phyloP scores from a whole-genome alignment of 345 rosid species.

The Brassica incana region DNA sequence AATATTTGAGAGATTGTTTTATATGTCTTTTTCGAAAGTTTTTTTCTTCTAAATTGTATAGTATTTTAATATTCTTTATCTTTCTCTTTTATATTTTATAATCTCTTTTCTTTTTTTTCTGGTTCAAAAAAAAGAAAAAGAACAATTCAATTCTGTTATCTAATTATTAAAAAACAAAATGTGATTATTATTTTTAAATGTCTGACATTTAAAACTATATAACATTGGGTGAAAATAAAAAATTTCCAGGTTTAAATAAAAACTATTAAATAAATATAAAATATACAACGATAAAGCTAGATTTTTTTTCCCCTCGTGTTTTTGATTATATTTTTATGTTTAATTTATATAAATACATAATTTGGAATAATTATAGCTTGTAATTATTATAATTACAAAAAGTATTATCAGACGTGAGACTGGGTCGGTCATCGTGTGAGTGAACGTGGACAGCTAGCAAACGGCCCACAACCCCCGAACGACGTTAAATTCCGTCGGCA shows the following conservation, averaged over 20 bases:
- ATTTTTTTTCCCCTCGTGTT: not conserved
- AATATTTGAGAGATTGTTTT: no score
- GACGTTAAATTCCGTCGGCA: constrained; percentile 38
- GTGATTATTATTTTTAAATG: no score
- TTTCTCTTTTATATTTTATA: no score
- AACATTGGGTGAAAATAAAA: not conserved
- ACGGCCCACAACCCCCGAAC: constrained; percentile 37
- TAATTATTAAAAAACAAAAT: not conserved
- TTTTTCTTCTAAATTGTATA: no score
- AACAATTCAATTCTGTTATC: not conserved
- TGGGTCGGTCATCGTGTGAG: constrained; percentile 23
- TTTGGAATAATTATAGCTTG: constrained; percentile 8
- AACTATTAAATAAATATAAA: not conserved
- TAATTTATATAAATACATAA: not conserved
- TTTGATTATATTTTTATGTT: not conserved
- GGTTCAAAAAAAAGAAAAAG: no score
- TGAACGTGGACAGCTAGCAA: constrained; percentile 44
- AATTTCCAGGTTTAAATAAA: not conserved
- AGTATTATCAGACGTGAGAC: constrained; percentile 2
- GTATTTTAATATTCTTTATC: no score
- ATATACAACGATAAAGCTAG: not conserved
- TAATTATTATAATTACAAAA: not conserved
- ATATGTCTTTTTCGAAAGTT: no score
- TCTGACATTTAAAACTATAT: not conserved
- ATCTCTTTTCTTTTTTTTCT: no score